Conservation (phyloP, 768 basidiomycete species). For the Chlorophyllum brunneum region DNA sequence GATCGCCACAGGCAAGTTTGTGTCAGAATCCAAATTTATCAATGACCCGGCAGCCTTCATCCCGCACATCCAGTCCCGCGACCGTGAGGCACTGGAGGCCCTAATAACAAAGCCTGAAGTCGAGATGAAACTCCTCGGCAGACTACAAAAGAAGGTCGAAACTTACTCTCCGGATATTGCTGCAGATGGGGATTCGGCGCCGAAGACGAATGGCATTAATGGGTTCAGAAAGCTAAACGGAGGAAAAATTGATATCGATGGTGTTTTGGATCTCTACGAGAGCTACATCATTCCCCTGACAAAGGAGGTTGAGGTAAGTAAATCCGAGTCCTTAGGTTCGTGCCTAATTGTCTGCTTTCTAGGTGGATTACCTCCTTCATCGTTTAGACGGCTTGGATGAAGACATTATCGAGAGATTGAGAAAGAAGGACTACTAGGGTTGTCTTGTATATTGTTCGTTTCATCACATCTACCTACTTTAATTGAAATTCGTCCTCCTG, state of each 20-base stretch:
- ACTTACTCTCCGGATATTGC: slow-evolving; percentile 83
- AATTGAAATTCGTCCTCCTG: not conserved
- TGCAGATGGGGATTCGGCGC: slow-evolving; percentile 45
- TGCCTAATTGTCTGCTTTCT: not conserved
- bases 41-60: slow-evolving; percentile 83
- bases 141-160: slow-evolving; percentile 81
- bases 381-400: slow-evolving; percentile 83
- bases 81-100: slow-evolving; percentile 72
- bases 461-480: not conserved
- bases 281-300: slow-evolving; percentile 96
- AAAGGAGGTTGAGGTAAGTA: slow-evolving; percentile 91
- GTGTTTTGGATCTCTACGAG: slow-evolving; percentile 90
- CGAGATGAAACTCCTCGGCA: slow-evolving; percentile 75
- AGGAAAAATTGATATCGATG: slow-evolving; percentile 86
- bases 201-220: slow-evolving; percentile 31
- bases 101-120: slow-evolving; percentile 98
- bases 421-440: slow-evolving; percentile 15
- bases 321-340: slow-evolving; percentile 11
- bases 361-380: slow-evolving; percentile 96
- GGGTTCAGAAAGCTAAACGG: slow-evolving; percentile 27
- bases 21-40: slow-evolving; percentile 96
- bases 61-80: slow-evolving; percentile 82
- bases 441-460: slow-evolving; percentile 2
- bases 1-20: slow-evolving; percentile 81
- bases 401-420: slow-evolving; percentile 71